These are phyloP conservation scores for Nannizziopsis arthrosporioides DNA, from an alignment of 2,329 filamentous ascomycete genomes.

Conservation along the genomic window DNA sequence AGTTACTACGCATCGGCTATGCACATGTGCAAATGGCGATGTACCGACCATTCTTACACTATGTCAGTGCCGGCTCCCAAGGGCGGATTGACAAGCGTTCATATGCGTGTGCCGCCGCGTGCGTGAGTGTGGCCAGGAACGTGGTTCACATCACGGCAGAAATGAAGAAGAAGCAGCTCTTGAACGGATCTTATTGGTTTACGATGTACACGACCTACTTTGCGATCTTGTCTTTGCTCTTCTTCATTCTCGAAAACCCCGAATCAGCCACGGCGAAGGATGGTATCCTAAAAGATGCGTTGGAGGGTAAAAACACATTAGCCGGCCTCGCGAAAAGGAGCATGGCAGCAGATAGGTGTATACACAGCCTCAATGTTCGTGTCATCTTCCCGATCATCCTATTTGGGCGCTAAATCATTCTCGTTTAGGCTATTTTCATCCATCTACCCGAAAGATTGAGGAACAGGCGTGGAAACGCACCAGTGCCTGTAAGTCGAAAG, in stretches of 20 bases:
- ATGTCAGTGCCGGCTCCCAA: conserved; percentile 44
- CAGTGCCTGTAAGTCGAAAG: conserved; percentile 38
- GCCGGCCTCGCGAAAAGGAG: conserved; percentile 68
- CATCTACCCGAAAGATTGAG: conserved; percentile 64
- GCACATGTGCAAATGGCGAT: conserved; percentile 54
- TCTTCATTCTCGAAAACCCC: conserved; percentile 54
- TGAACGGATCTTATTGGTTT: conserved; percentile 56
- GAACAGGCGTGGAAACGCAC: conserved; percentile 38
- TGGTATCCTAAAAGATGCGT: conserved; percentile 66
- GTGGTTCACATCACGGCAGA: conserved; percentile 54
- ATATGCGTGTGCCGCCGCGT: conserved; percentile 54
- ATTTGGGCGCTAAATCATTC: conserved; percentile 8
- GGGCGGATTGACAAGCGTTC: conserved; percentile 48
- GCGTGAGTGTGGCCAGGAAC: conserved; percentile 54
- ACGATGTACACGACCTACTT: conserved; percentile 60
- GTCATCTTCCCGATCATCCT: not conserved
- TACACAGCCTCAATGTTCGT: conserved; percentile 61
- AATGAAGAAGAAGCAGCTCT: conserved; percentile 50
- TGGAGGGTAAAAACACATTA: conserved; percentile 72
- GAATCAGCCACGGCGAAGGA: conserved; percentile 54
- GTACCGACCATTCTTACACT: conserved; percentile 55
- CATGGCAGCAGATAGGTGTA: conserved; percentile 79
- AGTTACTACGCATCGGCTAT: conserved; percentile 52
- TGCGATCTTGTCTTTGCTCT: conserved; percentile 52
- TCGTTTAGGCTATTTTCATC: conserved; percentile 61